Evolutionary conservation across 805 yeast species (phyloP), one percentile per base, ranked within the genome.

Genomic region (Candida xiaguanensis): DNA sequence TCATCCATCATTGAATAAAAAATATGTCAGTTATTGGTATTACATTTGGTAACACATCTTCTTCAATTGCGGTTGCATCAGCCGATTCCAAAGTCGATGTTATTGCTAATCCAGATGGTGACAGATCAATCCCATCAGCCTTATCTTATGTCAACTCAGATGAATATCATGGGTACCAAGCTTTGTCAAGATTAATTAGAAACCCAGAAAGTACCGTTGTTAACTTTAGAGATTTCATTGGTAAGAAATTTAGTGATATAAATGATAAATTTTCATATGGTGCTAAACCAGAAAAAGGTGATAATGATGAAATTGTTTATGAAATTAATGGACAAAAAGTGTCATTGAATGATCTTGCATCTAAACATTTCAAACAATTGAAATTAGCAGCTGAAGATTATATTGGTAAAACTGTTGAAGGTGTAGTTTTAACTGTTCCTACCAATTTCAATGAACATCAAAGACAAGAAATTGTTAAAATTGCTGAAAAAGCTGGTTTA

Each of bases 31-130:
- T 88, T 51, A 85, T 93, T 64, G 99, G 99, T 67, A 78, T 93
- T 61, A 82, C 96, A 31, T 91, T 93, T 64, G 99, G 99, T 64
- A 93, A 93, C 78, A 84, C 95, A 35, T 79, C 95, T 45, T 85
- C 97, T 36, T 86, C 97, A 43, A 89, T 93, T 61, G 97, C 98
- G 36, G 86, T 82, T 56, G 85, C 90, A 50, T 68, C 75, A 46
- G 64, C 71, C 49, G 97, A 91, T 56, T 97, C 96, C 46, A 85
- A 84, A 62, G 93, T 88, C 48, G 97, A 93, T 59, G 95, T 93
- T 50, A 91, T 93, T 63, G 99, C 99, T 51, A 91, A 93, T 79
- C 96, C 95, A 51, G 99, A 93, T 59, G 99, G 99, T 65, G 98
- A 93, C 70, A 87, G 98, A 72, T 77, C 91, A 44, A 93, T 93